Percentiles rank a stretch among this genome's conserved stretches.
Evolutionary conservation across 2,329 filamentous ascomycete genomes (phyloP).

Genomic region (Aspergillus pseudotamarii): DNA sequence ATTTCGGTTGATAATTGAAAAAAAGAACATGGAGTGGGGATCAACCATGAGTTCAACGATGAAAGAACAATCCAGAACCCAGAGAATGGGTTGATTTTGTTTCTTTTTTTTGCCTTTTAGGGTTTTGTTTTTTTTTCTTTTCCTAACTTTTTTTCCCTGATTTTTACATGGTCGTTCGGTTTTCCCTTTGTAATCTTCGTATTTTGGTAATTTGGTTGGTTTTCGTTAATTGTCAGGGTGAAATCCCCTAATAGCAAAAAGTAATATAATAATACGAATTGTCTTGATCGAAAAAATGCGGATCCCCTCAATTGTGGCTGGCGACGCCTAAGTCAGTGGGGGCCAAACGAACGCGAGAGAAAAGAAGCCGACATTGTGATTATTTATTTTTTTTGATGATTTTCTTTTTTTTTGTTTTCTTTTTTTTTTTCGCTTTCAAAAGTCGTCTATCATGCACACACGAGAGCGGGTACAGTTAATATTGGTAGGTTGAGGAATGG

Average conservation of each 20-base stretch:
- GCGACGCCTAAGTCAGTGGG: conserved; percentile 19
- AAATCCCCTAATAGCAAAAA: conserved; percentile 8
- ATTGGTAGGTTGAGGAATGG: neutral
- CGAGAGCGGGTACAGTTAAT: neutral
- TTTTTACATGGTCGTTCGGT: neutral
- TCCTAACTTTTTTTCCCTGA: neutral
- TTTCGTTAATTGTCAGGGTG: neutral
- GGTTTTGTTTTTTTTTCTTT: too few species aligned
- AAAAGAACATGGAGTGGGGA: neutral
- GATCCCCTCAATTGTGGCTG: conserved; percentile 19
- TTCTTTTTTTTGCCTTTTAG: neutral
- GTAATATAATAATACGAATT: conserved; percentile 3
- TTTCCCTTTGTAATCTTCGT: neutral
- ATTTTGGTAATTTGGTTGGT: neutral
- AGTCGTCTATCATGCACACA: neutral
- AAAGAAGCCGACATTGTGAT: neutral
- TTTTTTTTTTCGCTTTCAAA: neutral
- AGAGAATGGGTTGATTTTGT: neutral
- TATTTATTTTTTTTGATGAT: neutral
- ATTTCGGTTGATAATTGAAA: neutral
- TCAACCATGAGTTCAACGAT: neutral
- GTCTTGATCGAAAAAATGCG: conserved; percentile 13
- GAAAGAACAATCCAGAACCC: neutral
- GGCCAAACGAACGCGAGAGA: conserved; percentile 15
- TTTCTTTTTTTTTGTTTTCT: neutral